Evolutionary conservation across 1,284 basidiomycete species (phyloP).

Genomic region (Inonotus obliquus): DNA sequence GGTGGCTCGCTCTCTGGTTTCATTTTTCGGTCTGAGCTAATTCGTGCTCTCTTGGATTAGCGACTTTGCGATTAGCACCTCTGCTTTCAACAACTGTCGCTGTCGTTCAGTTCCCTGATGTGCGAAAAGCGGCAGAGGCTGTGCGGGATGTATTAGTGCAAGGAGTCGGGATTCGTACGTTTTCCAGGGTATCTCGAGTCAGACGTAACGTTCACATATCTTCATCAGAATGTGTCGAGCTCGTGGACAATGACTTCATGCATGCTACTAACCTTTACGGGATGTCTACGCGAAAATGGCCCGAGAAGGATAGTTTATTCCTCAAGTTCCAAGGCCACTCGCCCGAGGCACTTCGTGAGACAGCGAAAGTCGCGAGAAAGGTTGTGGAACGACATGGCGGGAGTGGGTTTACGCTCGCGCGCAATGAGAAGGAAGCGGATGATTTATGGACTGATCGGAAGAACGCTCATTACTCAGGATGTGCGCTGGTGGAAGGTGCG

Average conservation of each 20-base stretch:
- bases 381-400: constrained; percentile 66
- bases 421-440: constrained; percentile 61
- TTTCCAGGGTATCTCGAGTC: background rate
- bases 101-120: constrained; percentile 63
- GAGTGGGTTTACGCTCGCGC: constrained; percentile 66
- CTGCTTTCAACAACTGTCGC: constrained; percentile 74
- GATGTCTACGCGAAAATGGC: constrained; percentile 53
- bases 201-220: background rate
- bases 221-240: constrained; percentile 66
- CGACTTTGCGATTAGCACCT: constrained; percentile 79
- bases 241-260: constrained; percentile 71
- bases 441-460: constrained; percentile 86
- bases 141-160: constrained; percentile 72
- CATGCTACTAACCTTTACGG: constrained; percentile 64
- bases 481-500: constrained; percentile 61
- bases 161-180: constrained; percentile 65
- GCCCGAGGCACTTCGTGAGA: constrained; percentile 54
- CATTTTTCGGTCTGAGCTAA: background rate
- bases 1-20: constrained; percentile 33
- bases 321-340: constrained; percentile 85
- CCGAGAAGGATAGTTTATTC: constrained; percentile 73
- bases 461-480: constrained; percentile 69
- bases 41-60: constrained; percentile 29
- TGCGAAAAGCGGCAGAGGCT: constrained; percentile 65
- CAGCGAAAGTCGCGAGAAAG: constrained; percentile 51